These are phyloP conservation scores for Paramecium tetraurelia DNA, from an alignment of 73 alveolate species.

Conservation along the genomic window DNA sequence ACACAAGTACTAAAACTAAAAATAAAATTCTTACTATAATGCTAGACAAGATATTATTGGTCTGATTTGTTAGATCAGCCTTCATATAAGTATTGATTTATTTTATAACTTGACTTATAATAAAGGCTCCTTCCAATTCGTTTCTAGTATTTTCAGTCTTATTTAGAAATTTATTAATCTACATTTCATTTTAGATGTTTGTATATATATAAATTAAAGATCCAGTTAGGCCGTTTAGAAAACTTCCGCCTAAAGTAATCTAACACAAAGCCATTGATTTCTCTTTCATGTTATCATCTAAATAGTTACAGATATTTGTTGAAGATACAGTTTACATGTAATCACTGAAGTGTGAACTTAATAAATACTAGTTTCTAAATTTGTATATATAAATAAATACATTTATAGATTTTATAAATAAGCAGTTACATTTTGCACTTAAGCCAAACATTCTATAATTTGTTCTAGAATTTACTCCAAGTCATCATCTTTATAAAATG, in stretches of 20 bases:
- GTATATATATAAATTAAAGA: not conserved
- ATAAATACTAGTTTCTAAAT: not conserved
- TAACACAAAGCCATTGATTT: not conserved
- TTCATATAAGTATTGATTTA: not conserved
- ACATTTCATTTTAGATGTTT: not conserved
- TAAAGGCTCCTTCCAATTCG: conserved; percentile 42
- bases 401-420: not conserved
- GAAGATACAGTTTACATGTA: not conserved
- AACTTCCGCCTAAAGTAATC: conserved; percentile 33
- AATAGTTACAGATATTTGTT: not conserved
- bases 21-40: not conserved
- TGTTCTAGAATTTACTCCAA: not conserved
- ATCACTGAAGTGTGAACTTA: not conserved
- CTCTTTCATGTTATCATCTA: not conserved
- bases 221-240: conserved; percentile 4
- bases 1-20: not conserved
- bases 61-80: not conserved
- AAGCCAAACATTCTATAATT: not conserved
- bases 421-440: not conserved
- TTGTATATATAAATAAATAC: not conserved
- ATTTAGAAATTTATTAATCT: conserved; percentile 3
- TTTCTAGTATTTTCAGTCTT: not conserved
- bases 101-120: not conserved
- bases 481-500: not conserved
- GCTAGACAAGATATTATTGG: not conserved